Evolutionary conservation across 192 early-diverging fungal species (phyloP).

Genomic region (Dispira simplex): DNA sequence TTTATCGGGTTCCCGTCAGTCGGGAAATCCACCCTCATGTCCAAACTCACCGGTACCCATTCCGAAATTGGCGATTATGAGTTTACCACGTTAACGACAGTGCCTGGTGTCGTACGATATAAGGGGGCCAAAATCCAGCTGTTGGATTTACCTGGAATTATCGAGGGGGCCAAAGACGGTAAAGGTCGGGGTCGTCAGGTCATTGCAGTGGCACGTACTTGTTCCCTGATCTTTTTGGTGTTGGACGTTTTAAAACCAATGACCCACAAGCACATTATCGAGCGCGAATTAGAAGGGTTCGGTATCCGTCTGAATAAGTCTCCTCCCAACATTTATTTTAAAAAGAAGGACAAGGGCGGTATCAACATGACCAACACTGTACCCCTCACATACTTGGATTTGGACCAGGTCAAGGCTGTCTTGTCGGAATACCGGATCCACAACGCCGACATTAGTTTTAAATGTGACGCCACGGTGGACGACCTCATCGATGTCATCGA

Average conservation of each 20-base stretch:
- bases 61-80: slow-evolving; percentile 95
- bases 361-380: slow-evolving; percentile 92
- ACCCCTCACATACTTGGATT: slow-evolving; percentile 70
- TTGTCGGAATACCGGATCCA: slow-evolving; percentile 90
- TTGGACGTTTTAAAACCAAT: slow-evolving; percentile 95
- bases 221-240: slow-evolving; percentile 92
- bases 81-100: slow-evolving; percentile 98
- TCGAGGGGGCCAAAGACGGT: slow-evolving; percentile 97
- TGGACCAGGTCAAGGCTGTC: slow-evolving; percentile 86
- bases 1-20: slow-evolving; percentile 96
- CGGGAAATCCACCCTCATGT: slow-evolving; percentile 96
- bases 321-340: slow-evolving; percentile 88
- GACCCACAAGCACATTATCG: slow-evolving; percentile 88
- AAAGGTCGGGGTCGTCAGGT: slow-evolving; percentile 96
- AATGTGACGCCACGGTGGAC: slow-evolving; percentile 86
- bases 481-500: slow-evolving; percentile 97
- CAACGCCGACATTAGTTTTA: slow-evolving; percentile 91
- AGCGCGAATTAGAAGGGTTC: slow-evolving; percentile 92
- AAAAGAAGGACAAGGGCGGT: slow-evolving; percentile 98
- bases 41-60: slow-evolving; percentile 89
- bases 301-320: slow-evolving; percentile 96
- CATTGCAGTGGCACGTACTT: slow-evolving; percentile 93
- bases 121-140: slow-evolving; percentile 99
- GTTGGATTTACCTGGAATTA: slow-evolving; percentile 95
- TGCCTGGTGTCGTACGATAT: slow-evolving; percentile 90